phyloP scores from a whole-genome alignment of 345 rosid species.

The Eucalyptus urophylla region DNA sequence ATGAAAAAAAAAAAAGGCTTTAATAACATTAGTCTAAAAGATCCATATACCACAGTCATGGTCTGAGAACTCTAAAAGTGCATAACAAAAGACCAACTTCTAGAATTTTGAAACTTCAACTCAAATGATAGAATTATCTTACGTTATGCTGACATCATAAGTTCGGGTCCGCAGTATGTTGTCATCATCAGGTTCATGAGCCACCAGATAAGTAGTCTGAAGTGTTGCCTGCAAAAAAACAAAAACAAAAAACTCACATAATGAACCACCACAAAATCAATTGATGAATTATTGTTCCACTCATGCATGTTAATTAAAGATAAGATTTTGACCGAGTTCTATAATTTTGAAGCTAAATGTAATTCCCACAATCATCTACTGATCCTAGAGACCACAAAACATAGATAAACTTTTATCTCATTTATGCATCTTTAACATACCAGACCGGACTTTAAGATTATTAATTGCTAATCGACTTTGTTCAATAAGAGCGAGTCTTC shows the following conservation, averaged over 20 bases:
- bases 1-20: not conserved
- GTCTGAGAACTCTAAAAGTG: not conserved
- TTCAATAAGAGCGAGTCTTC: not conserved
- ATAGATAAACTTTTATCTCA: not conserved
- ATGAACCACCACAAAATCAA: not conserved
- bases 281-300: not conserved
- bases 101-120: not conserved
- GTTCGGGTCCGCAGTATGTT: constrained; percentile 90
- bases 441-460: not conserved
- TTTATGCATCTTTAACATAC: not conserved
- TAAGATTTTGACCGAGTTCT: not conserved
- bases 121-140: constrained; percentile 7
- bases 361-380: not conserved
- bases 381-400: not conserved
- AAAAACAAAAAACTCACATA: not conserved
- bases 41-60: not conserved
- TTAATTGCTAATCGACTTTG: not conserved
- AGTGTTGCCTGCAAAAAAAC: constrained; percentile 62
- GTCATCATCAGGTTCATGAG: constrained; percentile 87
- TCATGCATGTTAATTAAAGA: not conserved
- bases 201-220: constrained; percentile 59
- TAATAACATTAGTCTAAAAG: not conserved
- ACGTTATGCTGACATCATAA: constrained; percentile 98
- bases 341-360: not conserved
- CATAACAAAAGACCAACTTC: not conserved